Evolutionary conservation across 495 filamentous ascomycete genomes (phyloP), one percentile per base, ranked within the genome.

Genomic region (Aspergillus heteromorphus): DNA sequence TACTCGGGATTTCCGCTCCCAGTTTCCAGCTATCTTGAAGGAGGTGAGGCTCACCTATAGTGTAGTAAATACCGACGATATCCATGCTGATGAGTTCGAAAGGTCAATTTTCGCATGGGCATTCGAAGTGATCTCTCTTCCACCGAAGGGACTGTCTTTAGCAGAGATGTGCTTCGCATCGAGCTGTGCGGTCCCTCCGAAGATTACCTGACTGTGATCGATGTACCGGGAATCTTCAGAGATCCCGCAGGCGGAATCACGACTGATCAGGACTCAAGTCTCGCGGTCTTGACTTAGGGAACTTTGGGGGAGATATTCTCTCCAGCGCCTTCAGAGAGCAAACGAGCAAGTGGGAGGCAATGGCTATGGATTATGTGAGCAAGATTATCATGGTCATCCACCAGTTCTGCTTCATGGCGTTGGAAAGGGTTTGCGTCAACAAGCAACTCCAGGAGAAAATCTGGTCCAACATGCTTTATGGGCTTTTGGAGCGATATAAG

Each of bases 171-270:
- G 2, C 72, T 87, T 11, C 77, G 73, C 30, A 71, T 87, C 16
- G 81, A 87, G 60, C 78, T 85, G 4, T 54, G 55, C 19, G 82
- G 86, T 0, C 84, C 83, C 0, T 43, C 80, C 2, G 70, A 83
- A 52, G 68, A 79, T 17, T 76, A 87, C 55, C 64, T 88, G 1
- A 84, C 71, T 42, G 68, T 88, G 1, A 80, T 87, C 40, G 82
- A 88, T 57, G 74, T 87, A 2, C 83, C 83, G 1, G 81, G 84
- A 0, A 81, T 85, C 9, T 87, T 87, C 64, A 76, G 74, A n/a
- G 79, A 62, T n/a, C 65, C 74, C 0, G 79, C 70, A 7, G 51
- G 71, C 16, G 78, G 77, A 1, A n/a, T 70, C 1, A 82, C 75
- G 0, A 78, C 54, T 60, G 82, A 81, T 47, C 57, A 62, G 0